phyloP scores from a whole-genome alignment of 2,329 filamentous ascomycete species.

The Blastomyces emzantsi region DNA sequence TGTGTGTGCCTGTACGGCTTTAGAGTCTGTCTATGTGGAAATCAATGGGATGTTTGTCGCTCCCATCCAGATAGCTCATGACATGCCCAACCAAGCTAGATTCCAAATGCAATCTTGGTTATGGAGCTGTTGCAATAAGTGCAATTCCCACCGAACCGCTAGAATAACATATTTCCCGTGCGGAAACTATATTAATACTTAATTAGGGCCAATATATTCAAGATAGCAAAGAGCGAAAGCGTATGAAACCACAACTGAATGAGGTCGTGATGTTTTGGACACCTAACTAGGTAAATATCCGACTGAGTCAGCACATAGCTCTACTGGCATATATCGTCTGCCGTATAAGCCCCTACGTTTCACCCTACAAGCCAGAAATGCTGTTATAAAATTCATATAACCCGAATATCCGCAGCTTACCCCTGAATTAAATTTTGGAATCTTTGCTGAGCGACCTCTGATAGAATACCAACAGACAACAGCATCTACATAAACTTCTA shows the following conservation, averaged over 20 bases:
- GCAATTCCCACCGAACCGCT: neutral
- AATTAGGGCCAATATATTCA: constrained; percentile 1
- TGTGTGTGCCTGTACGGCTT: neutral
- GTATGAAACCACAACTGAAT: neutral
- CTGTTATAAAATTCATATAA: too few species aligned
- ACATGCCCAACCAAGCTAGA: neutral
- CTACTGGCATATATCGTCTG: neutral
- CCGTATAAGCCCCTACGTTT: neutral
- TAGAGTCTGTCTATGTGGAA: neutral
- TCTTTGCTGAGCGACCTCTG: neutral
- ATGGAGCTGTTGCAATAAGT: neutral
- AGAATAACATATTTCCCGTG: neutral
- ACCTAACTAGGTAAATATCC: neutral
- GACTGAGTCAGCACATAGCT: neutral
- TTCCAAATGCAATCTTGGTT: neutral
- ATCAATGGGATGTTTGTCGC: neutral
- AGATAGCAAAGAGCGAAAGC: neutral
- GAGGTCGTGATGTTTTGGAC: neutral
- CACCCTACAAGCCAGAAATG: neutral
- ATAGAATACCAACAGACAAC: neutral
- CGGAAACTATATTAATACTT: neutral
- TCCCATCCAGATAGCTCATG: constrained; percentile 1
- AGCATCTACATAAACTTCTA: neutral
- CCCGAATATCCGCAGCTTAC: neutral
- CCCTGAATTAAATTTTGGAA: neutral